Evolutionary conservation across 2,329 filamentous ascomycete species (phyloP), one percentile per base, ranked within the genome.

Genomic region (Aotearoamyces nothofagi): DNA sequence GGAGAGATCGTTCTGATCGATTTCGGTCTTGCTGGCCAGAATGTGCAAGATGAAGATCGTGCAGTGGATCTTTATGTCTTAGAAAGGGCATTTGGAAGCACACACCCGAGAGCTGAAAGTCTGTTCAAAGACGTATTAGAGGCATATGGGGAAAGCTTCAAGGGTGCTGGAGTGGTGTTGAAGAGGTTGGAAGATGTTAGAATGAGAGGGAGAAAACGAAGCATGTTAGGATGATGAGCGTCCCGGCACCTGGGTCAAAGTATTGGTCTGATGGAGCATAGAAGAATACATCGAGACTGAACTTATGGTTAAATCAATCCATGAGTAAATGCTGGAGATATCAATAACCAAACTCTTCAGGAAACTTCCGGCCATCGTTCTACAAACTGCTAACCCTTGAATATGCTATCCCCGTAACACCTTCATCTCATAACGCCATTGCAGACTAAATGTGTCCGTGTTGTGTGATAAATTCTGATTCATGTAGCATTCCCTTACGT

Each of bases 61-160:
- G 90, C 90, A 1, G 90, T 98, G 22, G 90, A 98, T 58, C 55
- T 98, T 31, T 98, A 98, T 53, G 90, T 98, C 8, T 61, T 98
- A 26, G 90, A 98, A 55, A 64, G 90, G 30, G 90, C 90, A 1
- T 96, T 96, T 60, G 80, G 77, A 13, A 93, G 84, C 46, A 96
- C 90, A 19, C 90, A 98, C 60, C 87, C 90, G 1, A 69, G 75
- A 28, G 82, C 84, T 1, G 82, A 92, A 49, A 61, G 60, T 12
- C 58, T 92, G 38, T 92, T 92, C 41, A 56, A 62, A 17, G 69
- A 79, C 43, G 63, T 94, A 12, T 56, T 96, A 12, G 60, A 66
- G 32, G 77, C 70, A 3, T 98, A 98, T 56, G 66, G 58, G 29
- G 63, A 67, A 39, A 70, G 67, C 17, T 87, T 79, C 47, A 84